These are phyloP conservation scores for Aspergillus ochraceoroseus DNA, from an alignment of 2,329 filamentous ascomycete genomes.

Conservation along the genomic window DNA sequence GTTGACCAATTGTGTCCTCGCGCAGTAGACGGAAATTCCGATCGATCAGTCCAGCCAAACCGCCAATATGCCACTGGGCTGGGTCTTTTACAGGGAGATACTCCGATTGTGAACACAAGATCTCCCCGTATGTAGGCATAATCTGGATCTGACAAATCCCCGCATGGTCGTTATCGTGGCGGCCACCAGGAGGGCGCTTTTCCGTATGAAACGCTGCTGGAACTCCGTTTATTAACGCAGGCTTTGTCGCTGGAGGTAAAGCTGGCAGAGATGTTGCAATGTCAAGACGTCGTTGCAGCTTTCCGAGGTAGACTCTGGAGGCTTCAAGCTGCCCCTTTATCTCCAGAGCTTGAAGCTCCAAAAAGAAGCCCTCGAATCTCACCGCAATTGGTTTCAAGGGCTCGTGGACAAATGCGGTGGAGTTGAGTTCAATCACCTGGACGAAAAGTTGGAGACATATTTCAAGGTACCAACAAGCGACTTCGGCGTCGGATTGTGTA, in stretches of 20 bases:
- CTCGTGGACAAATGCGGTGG: conserved; percentile 34
- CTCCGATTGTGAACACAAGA: conserved; percentile 24
- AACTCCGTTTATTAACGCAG: background rate
- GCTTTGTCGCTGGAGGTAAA: background rate
- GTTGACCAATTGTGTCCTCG: conserved; percentile 33
- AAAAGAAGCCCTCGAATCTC: conserved; percentile 19
- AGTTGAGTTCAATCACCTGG: conserved; percentile 36
- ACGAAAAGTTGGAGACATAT: conserved; percentile 25
- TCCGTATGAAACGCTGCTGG: conserved; percentile 15
- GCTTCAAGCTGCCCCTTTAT: conserved; percentile 11
- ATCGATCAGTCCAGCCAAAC: conserved; percentile 30
- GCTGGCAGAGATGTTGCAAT: conserved; percentile 17
- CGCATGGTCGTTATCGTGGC: conserved; percentile 38
- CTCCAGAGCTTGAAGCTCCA: conserved; percentile 9
- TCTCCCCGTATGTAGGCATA: conserved; percentile 37
- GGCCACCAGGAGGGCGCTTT: conserved; percentile 24
- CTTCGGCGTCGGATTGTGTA: background rate
- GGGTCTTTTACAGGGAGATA: conserved; percentile 35
- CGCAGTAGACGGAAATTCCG: conserved; percentile 37
- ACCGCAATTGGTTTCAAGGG: conserved; percentile 18
- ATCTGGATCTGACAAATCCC: conserved; percentile 34
- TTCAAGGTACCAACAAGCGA: conserved; percentile 17
- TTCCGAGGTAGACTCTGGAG: conserved; percentile 18
- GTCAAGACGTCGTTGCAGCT: conserved; percentile 21
- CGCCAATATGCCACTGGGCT: conserved; percentile 26